Evolutionary conservation across 768 basidiomycete genomes (phyloP).

Genomic region (Leccinum obscurum): DNA sequence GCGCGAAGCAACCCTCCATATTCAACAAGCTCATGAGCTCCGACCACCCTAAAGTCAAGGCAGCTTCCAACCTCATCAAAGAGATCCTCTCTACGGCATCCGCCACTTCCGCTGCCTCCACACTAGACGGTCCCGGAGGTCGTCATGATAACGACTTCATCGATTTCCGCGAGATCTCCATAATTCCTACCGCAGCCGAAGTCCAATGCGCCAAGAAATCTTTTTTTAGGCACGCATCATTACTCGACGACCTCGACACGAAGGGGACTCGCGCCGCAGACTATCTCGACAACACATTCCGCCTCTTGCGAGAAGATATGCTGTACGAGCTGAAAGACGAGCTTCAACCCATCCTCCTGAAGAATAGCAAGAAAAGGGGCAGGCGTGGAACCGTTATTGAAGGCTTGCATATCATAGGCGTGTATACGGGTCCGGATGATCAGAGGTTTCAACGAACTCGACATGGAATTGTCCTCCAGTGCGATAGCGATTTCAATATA

Average conservation of each 20-base stretch:
- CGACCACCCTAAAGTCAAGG: slow-evolving; percentile 23
- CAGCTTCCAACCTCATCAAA: slow-evolving; percentile 41
- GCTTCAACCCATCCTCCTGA: slow-evolving; percentile 40
- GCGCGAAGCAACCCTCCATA: slow-evolving; percentile 36
- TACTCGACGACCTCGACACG: slow-evolving; percentile 44
- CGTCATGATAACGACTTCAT: slow-evolving; percentile 69
- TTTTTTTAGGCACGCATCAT: slow-evolving; percentile 47
- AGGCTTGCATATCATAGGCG: slow-evolving; percentile 36
- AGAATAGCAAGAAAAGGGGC: slow-evolving; percentile 37
- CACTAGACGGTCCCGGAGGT: slow-evolving; percentile 49
- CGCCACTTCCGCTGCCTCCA: slow-evolving; percentile 18
- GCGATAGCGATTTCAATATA: slow-evolving; percentile 37
- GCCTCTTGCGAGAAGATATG: slow-evolving; percentile 66
- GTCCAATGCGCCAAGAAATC: slow-evolving; percentile 43
- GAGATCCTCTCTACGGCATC: slow-evolving; percentile 35
- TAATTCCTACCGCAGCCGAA: slow-evolving; percentile 65
- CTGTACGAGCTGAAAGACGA: slow-evolving; percentile 58
- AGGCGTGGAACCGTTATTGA: slow-evolving; percentile 41
- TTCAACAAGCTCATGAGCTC: slow-evolving; percentile 28
- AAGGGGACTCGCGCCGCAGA: slow-evolving; percentile 40
- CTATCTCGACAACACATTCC: slow-evolving; percentile 67
- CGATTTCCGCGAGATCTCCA: slow-evolving; percentile 60
- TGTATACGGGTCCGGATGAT: slow-evolving; percentile 34
- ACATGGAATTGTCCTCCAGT: slow-evolving; percentile 45
- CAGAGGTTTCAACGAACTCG: slow-evolving; percentile 31